Evolutionary conservation across 495 filamentous ascomycete genomes (phyloP).

Genomic region (Neurospora sp.): DNA sequence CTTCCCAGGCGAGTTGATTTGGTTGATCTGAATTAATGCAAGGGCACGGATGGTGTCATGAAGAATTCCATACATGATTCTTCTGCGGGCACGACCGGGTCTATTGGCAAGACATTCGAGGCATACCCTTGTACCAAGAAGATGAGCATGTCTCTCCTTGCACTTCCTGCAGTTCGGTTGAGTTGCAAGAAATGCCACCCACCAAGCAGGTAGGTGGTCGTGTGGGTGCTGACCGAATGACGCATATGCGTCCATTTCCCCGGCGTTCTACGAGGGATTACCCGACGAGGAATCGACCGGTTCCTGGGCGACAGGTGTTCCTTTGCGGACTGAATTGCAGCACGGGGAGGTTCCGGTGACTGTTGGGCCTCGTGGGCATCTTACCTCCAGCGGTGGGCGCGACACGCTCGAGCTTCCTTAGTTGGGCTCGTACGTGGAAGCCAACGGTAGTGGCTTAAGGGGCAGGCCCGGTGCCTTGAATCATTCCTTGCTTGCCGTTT

Average conservation of each 20-base stretch:
- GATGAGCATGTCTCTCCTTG: too few relatives aligned
- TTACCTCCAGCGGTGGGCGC: too few relatives aligned
- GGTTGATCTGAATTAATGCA: too few relatives aligned
- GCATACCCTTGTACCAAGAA: too few relatives aligned
- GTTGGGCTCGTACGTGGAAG: not conserved
- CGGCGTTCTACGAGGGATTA: not conserved
- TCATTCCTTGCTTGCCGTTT: too few relatives aligned
- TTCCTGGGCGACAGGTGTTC: not conserved
- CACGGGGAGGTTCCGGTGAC: not conserved
- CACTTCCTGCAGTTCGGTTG: not conserved
- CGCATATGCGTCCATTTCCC: accelerated
- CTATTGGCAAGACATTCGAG: too few relatives aligned
- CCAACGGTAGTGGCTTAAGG: not conserved
- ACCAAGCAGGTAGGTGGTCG: not conserved
- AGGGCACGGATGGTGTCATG: too few relatives aligned
- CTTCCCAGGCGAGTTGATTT: too few relatives aligned
- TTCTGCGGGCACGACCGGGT: too few relatives aligned
- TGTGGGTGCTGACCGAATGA: not conserved
- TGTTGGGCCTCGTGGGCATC: not conserved
- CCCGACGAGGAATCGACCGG: not conserved
- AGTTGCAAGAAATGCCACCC: not conserved
- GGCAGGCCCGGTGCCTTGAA: not conserved
- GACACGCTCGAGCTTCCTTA: too few relatives aligned
- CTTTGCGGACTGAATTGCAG: not conserved
- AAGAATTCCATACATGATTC: too few relatives aligned